Base-by-base conservation (phyloP, 371 early-diverging fungal genomes). In the Phascolomyces articulosus region DNA sequence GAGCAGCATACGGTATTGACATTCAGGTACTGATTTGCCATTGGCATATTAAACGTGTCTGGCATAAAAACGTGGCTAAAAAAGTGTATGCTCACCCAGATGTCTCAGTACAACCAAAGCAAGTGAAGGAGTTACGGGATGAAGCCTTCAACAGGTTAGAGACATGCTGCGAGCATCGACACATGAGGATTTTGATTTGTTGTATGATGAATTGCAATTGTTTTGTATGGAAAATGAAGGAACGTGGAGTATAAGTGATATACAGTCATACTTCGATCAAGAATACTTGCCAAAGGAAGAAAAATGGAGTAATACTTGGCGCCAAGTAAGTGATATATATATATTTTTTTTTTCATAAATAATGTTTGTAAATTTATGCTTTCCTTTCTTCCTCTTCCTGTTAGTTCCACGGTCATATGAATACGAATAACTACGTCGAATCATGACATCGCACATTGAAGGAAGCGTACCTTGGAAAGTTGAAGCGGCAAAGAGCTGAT, bases 371-470 rank as follows among this genome's bases (percentile, higher is more conserved):
- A 34, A 11, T 34, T 44, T 44, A 44, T 16, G 16, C 16, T 44
- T 7, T n/a, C n/a, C n/a, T n/a, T n/a, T n/a, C n/a, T n/a, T n/a
- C n/a, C n/a, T 1, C 6, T 34, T 34, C 6, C 16, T 13, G 16
- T 3, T n/a, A 44, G 44, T 44, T 13, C 16, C 44, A 44, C 8
- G 44, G 44, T 44, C 23, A 55, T 44, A 56, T 63, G 40, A 38
- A 63, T 21, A 63, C 56, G 8, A 63, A 63, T 24, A 63, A 63
- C 47, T 63, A 63, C 34, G 31, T 63, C n/a, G 56, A 63, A 56
- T 15, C 41, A 20, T 63, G 63, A 28, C 63, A 63, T 21, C 40
- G 56, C 18, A 55, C 41, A 24, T n/a, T 63, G 41, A 63, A 63
- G 44, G 27, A 41, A 34, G 34, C 41, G 18, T 40, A 63, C 28